Percentiles rank a stretch among this genome's conserved stretches.
Conservation (phyloP, 164 flowering plant genomes). For the Saururus chinensis region DNA sequence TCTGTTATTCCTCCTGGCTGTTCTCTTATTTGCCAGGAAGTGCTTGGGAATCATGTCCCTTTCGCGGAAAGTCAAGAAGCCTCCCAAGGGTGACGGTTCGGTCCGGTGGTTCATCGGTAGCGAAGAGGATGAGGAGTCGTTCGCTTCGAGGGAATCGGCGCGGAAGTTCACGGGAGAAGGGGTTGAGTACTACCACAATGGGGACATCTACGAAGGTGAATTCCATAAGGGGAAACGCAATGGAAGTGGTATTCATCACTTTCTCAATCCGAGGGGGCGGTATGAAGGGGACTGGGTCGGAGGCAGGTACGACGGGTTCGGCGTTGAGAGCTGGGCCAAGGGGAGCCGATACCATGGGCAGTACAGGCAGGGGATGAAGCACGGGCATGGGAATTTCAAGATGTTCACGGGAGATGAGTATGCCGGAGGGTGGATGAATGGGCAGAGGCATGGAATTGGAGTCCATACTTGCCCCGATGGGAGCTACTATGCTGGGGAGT, state of each 20-base stretch:
- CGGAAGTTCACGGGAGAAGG: constrained; percentile 36
- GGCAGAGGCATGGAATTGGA: constrained; percentile 88
- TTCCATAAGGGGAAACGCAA: constrained; percentile 69
- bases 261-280: constrained; percentile 49
- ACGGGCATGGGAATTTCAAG: constrained; percentile 74
- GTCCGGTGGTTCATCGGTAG: constrained; percentile 76
- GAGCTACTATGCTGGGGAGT: constrained; percentile 74
- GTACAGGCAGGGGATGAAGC: constrained; percentile 67
- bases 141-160: constrained; percentile 1
- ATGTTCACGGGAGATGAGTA: constrained; percentile 80
- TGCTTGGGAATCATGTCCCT: constrained; percentile 10
- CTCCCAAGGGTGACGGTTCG: constrained; percentile 16
- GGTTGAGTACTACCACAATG: constrained; percentile 80
- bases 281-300: constrained; percentile 97
- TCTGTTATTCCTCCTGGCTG: constrained; percentile 16
- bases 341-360: constrained; percentile 81
- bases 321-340: constrained; percentile 83
- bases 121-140: not conserved
- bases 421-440: constrained; percentile 85
- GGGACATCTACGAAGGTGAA: constrained; percentile 91
- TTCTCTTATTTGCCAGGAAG: constrained; percentile 16
- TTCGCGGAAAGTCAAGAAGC: constrained; percentile 8
- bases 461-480: constrained; percentile 82
- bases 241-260: constrained; percentile 87
- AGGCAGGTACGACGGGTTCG: constrained; percentile 81